Conservation (phyloP, 306 rosid species). For the Chamaecrista fasciculata region DNA sequence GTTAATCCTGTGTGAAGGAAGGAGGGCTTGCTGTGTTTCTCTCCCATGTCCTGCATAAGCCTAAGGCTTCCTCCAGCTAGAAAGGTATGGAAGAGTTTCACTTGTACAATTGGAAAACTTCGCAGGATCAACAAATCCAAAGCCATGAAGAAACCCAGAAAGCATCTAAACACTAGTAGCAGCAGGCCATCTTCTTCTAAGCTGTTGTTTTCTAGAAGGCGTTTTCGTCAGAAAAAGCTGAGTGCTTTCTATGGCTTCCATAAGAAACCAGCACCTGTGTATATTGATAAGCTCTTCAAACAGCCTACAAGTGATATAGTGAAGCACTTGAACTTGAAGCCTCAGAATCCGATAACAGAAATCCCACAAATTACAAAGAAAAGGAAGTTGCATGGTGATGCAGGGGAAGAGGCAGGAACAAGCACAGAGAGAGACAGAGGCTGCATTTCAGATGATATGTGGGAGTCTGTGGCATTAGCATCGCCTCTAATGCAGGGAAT, state of each 20-base stretch:
- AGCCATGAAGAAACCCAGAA: constrained; percentile 47
- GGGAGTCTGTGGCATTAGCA: constrained; percentile 64
- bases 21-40: background rate
- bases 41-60: constrained; percentile 48
- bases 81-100: constrained; percentile 65
- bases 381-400: background rate
- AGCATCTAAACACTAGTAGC: constrained; percentile 6
- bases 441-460: constrained; percentile 43
- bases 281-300: constrained; percentile 60
- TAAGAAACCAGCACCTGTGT: constrained; percentile 43
- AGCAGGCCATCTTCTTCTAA: background rate
- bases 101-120: constrained; percentile 53
- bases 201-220: constrained; percentile 18
- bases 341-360: background rate
- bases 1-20: background rate
- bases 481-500: constrained; percentile 66
- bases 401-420: constrained; percentile 14
- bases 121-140: constrained; percentile 45
- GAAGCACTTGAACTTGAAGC: constrained; percentile 27
- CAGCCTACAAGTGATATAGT: constrained; percentile 36
- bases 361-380: background rate
- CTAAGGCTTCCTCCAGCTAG: constrained; percentile 51
- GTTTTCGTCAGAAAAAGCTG: constrained; percentile 26
- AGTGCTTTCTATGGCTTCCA: constrained; percentile 22
- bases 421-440: constrained; percentile 19